Evolutionary conservation across 2,329 filamentous ascomycete genomes (phyloP).

Genomic region (Neofusicoccum sp.): DNA sequence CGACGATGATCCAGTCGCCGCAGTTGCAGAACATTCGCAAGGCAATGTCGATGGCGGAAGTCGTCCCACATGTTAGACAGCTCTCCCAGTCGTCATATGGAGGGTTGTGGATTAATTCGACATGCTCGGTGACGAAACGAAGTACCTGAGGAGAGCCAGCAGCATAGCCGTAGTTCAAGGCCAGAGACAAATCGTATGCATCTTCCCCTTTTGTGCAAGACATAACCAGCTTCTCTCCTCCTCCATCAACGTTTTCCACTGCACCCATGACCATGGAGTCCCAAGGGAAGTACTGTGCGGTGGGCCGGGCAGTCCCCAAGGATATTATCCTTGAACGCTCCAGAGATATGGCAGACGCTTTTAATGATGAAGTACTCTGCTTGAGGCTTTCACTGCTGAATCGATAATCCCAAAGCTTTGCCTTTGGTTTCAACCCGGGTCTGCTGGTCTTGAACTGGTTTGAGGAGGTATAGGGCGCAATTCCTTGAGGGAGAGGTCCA

Average conservation of each 20-base stretch:
- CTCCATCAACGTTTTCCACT: neutral
- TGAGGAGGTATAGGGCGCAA: neutral
- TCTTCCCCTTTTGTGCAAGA: conserved; percentile 13
- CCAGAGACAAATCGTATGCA: conserved; percentile 28
- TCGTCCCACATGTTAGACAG: conserved; percentile 33
- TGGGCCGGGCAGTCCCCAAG: conserved; percentile 18
- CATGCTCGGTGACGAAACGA: conserved; percentile 32
- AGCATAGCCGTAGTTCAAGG: conserved; percentile 33
- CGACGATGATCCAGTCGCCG: conserved; percentile 29
- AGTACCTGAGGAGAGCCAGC: conserved; percentile 30
- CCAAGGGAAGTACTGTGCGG: conserved; percentile 24
- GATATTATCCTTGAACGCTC: neutral
- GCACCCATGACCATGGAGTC: conserved; percentile 15
- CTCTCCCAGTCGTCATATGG: conserved; percentile 36
- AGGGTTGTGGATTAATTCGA: conserved; percentile 33
- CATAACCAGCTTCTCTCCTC: neutral
- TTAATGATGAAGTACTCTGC: neutral
- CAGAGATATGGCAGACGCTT: neutral
- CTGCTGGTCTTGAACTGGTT: neutral
- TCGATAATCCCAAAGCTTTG: neutral
- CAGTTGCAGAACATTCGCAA: conserved; percentile 33
- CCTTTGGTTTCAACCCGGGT: neutral
- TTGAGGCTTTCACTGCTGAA: neutral
- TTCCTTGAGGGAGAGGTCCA: neutral
- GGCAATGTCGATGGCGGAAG: conserved; percentile 34